Evolutionary conservation across 1,284 basidiomycete genomes (phyloP).

Genomic region (Tilletia horrida): DNA sequence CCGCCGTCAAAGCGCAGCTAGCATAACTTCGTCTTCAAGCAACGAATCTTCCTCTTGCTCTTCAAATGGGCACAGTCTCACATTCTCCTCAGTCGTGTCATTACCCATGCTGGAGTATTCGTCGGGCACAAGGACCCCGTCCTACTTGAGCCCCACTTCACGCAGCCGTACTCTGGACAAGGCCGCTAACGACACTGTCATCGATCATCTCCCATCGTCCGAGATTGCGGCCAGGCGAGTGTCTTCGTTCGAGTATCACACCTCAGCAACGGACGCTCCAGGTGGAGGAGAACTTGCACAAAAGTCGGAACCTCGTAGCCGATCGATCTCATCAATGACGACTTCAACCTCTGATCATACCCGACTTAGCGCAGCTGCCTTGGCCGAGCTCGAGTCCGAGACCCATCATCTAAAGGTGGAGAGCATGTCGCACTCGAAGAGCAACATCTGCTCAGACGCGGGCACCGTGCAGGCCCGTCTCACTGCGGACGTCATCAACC

Average conservation of each 20-base stretch:
- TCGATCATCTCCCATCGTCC: conserved; percentile 5
- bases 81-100: neutral
- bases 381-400: conserved; percentile 11
- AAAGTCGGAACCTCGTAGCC: neutral
- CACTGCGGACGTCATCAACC: too few relatives aligned
- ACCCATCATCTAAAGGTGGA: neutral
- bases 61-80: neutral
- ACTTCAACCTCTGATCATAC: neutral
- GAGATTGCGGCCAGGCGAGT: neutral
- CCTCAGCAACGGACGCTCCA: neutral
- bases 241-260: too few relatives aligned
- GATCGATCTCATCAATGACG: neutral
- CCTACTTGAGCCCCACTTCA: conserved; percentile 13
- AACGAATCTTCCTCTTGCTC: conserved; percentile 7
- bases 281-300: neutral
- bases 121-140: conserved; percentile 12
- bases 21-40: neutral
- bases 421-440: too few relatives aligned
- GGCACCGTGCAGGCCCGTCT: too few relatives aligned
- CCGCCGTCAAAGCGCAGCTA: neutral
- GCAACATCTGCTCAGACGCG: too few relatives aligned
- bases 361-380: conserved; percentile 5
- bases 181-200: neutral
- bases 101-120: conserved; percentile 7
- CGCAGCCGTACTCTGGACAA: neutral